Percentiles rank a stretch among this genome's conserved stretches.
phyloP scores from a whole-genome alignment of 371 early-diverging fungal species.

The Nematocida sp. region DNA sequence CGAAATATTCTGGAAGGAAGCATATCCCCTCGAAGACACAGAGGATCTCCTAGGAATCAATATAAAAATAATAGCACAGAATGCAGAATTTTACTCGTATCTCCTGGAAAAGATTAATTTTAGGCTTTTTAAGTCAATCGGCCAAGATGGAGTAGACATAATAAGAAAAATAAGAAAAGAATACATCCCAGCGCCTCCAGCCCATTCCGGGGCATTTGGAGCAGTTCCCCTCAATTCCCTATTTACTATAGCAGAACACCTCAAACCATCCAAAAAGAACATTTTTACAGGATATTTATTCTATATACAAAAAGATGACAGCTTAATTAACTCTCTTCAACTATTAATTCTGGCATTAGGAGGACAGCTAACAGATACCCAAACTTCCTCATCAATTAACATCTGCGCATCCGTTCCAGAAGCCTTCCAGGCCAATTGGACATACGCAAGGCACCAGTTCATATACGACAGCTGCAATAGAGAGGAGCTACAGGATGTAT shows the following conservation, averaged over 20 bases:
- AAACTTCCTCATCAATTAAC: not conserved
- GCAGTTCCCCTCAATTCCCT: too few relatives aligned
- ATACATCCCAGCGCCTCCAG: too few relatives aligned
- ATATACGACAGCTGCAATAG: conserved; percentile 47
- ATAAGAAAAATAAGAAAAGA: conserved; percentile 4
- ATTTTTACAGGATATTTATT: not conserved
- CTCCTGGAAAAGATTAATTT: conserved; percentile 50
- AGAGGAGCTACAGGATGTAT: not conserved
- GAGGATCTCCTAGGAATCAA: conserved; percentile 45
- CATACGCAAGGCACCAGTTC: conserved; percentile 41
- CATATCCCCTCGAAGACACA: conserved; percentile 15
- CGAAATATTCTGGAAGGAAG: conserved; percentile 50
- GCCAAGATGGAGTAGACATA: not conserved
- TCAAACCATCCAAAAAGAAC: not conserved
- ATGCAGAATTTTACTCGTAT: conserved; percentile 37
- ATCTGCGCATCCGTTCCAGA: conserved; percentile 20
- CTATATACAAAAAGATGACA: not conserved
- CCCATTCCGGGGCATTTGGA: too few relatives aligned
- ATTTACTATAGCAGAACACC: not conserved
- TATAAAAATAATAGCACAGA: conserved; percentile 25
- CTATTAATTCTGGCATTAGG: conserved; percentile 24
- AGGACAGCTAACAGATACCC: not conserved
- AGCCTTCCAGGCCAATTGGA: conserved; percentile 8
- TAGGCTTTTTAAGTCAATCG: conserved; percentile 21
- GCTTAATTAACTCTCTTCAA: not conserved